Conservation (phyloP, 2,329 filamentous ascomycete species). For the Aspergillus neotritici region DNA sequence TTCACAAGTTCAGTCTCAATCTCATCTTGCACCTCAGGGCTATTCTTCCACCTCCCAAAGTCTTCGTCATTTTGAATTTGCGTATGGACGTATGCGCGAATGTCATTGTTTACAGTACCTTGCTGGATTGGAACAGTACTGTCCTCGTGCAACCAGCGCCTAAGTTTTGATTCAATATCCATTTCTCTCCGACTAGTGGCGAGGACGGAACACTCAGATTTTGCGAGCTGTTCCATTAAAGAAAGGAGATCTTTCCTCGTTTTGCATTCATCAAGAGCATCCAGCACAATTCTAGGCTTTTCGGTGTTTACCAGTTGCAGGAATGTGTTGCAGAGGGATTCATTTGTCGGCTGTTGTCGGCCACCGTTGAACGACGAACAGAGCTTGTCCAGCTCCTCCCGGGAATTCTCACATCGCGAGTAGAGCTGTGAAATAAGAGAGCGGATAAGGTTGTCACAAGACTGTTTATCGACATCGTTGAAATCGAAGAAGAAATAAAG, state of each 20-base stretch:
- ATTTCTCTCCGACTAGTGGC: slow-evolving; percentile 11
- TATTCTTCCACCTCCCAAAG: slow-evolving; percentile 8
- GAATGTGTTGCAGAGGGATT: neutral
- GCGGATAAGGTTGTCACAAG: slow-evolving; percentile 1
- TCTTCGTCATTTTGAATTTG: slow-evolving; percentile 1
- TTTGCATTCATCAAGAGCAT: slow-evolving; percentile 8
- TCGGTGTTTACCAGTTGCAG: neutral
- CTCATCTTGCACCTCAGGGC: slow-evolving; percentile 7
- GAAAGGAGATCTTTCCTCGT: neutral
- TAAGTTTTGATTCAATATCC: slow-evolving; percentile 9
- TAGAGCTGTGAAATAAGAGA: slow-evolving; percentile 4
- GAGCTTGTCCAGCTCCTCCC: slow-evolving; percentile 1
- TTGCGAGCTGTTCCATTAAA: neutral
- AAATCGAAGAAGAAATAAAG: slow-evolving; percentile 8
- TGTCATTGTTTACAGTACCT: slow-evolving; percentile 2
- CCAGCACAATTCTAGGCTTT: slow-evolving; percentile 1
- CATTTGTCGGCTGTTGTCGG: neutral
- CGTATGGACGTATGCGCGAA: slow-evolving; percentile 5
- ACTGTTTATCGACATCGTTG: slow-evolving; percentile 2
- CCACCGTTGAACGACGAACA: slow-evolving; percentile 1
- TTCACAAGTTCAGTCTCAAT: slow-evolving; percentile 8
- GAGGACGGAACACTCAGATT: neutral
- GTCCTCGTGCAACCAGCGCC: neutral
- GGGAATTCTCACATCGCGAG: neutral
- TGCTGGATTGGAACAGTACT: slow-evolving; percentile 1